A percentile compares a stretch with the other conserved stretches of the same genome.
These are phyloP conservation scores for Zizania latifolia DNA, from an alignment of 176 grass and related monocot species.

Conservation along the genomic window DNA sequence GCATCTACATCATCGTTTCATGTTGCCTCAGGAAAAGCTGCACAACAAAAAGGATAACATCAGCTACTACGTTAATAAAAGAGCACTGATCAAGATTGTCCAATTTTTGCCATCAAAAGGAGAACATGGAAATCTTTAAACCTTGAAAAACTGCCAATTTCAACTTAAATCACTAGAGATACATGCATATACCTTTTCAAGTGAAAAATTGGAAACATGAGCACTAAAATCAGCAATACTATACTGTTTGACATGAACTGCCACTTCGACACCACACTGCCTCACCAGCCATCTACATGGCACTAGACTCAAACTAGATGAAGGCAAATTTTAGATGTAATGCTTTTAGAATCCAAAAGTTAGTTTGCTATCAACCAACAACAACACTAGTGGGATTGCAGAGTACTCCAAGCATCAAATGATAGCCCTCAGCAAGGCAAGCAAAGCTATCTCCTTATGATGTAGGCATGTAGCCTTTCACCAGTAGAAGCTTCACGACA, in stretches of 20 bases:
- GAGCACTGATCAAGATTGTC: not conserved
- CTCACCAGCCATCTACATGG: not conserved
- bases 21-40: constrained; percentile 38
- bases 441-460: constrained; percentile 22
- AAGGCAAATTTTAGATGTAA: constrained; percentile 3
- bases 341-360: constrained; percentile 26
- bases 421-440: constrained; percentile 29
- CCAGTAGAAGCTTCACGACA: constrained; percentile 12
- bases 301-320: not conserved
- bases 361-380: constrained; percentile 24
- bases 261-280: not conserved
- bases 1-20: constrained; percentile 20
- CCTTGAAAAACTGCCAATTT: not conserved
- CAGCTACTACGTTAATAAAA: not conserved
- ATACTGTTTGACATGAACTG: not conserved
- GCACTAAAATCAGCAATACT: not conserved
- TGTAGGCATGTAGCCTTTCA: constrained; percentile 17
- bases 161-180: not conserved
- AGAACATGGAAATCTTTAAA: not conserved
- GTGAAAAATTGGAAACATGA: not conserved
- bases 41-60: constrained; percentile 25
- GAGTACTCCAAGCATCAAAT: constrained; percentile 38
- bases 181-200: not conserved
- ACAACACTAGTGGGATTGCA: constrained; percentile 30
- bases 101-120: not conserved